Conservation (phyloP, 805 yeast species). For the Ogataea paradorogensis region DNA sequence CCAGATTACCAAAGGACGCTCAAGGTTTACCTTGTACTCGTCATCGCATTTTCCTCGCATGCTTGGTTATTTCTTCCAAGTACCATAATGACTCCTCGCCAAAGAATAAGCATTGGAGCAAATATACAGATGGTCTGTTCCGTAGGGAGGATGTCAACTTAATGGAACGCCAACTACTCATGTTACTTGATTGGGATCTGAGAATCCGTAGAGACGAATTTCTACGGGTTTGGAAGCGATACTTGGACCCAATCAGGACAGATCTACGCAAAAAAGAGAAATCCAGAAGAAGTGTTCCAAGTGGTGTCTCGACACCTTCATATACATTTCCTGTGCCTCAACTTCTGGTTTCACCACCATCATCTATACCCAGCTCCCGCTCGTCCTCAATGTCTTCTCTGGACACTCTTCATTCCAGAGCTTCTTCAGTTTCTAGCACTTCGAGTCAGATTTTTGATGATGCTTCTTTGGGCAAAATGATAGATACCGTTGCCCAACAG, state of each 20-base stretch:
- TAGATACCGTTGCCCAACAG: constrained; percentile 33
- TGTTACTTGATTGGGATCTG: constrained; percentile 69
- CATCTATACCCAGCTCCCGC: constrained; percentile 15
- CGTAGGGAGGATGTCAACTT: constrained; percentile 65
- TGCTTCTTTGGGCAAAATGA: constrained; percentile 25
- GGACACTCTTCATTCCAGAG: constrained; percentile 28
- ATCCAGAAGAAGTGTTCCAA: constrained; percentile 27
- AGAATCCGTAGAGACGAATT: constrained; percentile 45
- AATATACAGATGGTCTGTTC: constrained; percentile 73
- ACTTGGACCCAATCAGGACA: constrained; percentile 50
- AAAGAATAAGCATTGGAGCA: constrained; percentile 76
- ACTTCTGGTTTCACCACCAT: constrained; percentile 1
- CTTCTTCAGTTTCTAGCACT: constrained; percentile 31
- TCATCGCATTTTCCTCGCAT: constrained; percentile 73
- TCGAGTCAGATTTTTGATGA: constrained; percentile 17
- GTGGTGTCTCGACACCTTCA: neutral
- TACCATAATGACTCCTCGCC: constrained; percentile 78
- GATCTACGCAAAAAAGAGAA: constrained; percentile 33
- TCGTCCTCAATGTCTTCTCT: constrained; percentile 22
- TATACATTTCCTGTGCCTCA: constrained; percentile 15
- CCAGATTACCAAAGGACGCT: constrained; percentile 65
- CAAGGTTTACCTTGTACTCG: constrained; percentile 77
- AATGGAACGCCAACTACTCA: constrained; percentile 76
- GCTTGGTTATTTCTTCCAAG: constrained; percentile 70
- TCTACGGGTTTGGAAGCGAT: constrained; percentile 38